These are phyloP conservation scores for Phanerochaete carnosa DNA, from an alignment of 768 basidiomycete genomes.

Conservation along the genomic window DNA sequence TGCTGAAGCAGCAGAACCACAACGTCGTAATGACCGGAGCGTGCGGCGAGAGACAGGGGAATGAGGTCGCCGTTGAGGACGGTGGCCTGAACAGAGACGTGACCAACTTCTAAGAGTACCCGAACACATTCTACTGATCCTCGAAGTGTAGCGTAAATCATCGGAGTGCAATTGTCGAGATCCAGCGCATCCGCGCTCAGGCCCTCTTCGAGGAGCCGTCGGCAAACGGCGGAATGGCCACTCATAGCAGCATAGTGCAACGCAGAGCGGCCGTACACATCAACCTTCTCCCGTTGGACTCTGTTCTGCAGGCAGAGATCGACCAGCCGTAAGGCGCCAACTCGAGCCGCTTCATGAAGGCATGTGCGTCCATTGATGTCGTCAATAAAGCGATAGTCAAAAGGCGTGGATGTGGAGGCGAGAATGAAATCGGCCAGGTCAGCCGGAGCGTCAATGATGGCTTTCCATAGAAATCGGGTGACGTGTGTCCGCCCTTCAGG, in stretches of 20 bases:
- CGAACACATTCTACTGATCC: slow-evolving; percentile 82
- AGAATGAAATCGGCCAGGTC: slow-evolving; percentile 76
- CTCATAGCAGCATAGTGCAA: slow-evolving; percentile 97
- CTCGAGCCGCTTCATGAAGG: slow-evolving; percentile 89
- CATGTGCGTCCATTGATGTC: slow-evolving; percentile 96
- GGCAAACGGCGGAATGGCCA: slow-evolving; percentile 76
- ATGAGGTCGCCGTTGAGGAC: slow-evolving; percentile 65
- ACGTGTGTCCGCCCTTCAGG: slow-evolving; percentile 63
- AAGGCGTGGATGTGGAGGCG: slow-evolving; percentile 57
- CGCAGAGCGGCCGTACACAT: slow-evolving; percentile 90
- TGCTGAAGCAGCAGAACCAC: slow-evolving; percentile 72
- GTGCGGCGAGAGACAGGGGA: slow-evolving; percentile 88
- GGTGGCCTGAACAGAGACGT: slow-evolving; percentile 58
- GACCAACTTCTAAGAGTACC: slow-evolving; percentile 74
- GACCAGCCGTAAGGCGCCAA: slow-evolving; percentile 75
- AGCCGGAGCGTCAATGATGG: slow-evolving; percentile 74
- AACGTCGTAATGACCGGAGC: slow-evolving; percentile 83
- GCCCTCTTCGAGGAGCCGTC: slow-evolving; percentile 65
- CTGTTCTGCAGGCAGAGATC: slow-evolving; percentile 73
- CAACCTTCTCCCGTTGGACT: slow-evolving; percentile 68
- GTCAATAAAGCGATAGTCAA: slow-evolving; percentile 91
- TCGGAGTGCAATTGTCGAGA: slow-evolving; percentile 91
- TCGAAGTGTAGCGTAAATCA: slow-evolving; percentile 88
- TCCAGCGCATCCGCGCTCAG: slow-evolving; percentile 71
- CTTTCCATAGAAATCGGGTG: slow-evolving; percentile 93